Conservation (phyloP, 116 monocot genomes). For the Posidonia oceanica region DNA sequence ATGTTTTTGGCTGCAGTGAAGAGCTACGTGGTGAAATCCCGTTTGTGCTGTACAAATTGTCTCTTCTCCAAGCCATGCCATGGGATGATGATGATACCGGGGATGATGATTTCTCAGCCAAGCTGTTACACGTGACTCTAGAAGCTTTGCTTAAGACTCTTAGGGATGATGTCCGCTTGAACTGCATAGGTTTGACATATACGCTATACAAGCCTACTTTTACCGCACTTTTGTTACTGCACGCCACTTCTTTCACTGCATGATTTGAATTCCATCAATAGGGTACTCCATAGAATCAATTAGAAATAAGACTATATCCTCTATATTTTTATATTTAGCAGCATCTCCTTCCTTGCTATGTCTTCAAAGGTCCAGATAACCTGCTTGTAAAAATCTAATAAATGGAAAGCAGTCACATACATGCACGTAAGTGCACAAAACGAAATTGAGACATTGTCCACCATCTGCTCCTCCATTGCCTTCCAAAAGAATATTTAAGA, state of each 20-base stretch:
- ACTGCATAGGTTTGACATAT: slow-evolving; percentile 62
- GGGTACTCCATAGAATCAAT: too few relatives aligned
- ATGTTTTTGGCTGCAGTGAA: slow-evolving; percentile 40
- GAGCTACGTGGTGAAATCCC: slow-evolving; percentile 81
- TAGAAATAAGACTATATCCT: too few relatives aligned
- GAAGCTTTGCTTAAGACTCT: slow-evolving; percentile 74
- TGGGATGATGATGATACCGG: slow-evolving; percentile 26
- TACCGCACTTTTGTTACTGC: too few relatives aligned
- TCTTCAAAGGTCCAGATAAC: too few relatives aligned
- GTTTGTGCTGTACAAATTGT: slow-evolving; percentile 80
- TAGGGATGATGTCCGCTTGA: slow-evolving; percentile 74
- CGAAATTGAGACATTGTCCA: too few relatives aligned
- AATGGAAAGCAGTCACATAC: too few relatives aligned
- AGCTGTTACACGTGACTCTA: slow-evolving; percentile 37
- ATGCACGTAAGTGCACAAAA: too few relatives aligned
- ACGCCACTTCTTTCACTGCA: not conserved
- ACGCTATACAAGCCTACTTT: too few relatives aligned
- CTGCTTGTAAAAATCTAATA: too few relatives aligned
- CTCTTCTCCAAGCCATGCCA: slow-evolving; percentile 26
- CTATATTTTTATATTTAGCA: too few relatives aligned
- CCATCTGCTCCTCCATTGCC: not conserved
- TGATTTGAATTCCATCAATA: not conserved
- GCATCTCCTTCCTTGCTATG: too few relatives aligned
- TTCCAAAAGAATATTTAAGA: not conserved
- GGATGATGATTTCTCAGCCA: slow-evolving; percentile 11